Conservation (phyloP, 306 rosid genomes). For the Trifolium pratense region DNA sequence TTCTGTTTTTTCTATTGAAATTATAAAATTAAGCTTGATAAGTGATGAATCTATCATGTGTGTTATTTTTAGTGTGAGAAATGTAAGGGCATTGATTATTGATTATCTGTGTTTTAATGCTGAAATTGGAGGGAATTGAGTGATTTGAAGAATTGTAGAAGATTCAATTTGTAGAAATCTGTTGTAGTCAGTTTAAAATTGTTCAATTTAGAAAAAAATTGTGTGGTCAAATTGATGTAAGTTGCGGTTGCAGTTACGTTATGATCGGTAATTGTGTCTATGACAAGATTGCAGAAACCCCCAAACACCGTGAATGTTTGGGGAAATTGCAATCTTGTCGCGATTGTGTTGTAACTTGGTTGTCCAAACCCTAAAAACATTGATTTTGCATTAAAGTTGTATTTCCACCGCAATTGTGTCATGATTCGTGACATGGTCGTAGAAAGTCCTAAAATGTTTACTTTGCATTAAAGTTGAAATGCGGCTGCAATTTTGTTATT, state of each 20-base stretch:
- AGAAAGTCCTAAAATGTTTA: neutral
- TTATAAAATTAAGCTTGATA: neutral
- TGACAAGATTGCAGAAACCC: neutral
- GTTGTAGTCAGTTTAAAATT: neutral
- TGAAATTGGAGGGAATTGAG: neutral
- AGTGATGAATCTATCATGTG: neutral
- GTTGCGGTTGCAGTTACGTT: too few relatives aligned
- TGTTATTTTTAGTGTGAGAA: neutral
- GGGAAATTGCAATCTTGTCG: neutral
- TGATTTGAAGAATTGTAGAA: conserved; percentile 6
- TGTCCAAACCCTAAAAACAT: neutral
- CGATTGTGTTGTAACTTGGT: neutral
- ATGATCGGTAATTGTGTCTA: neutral
- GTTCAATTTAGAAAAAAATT: neutral
- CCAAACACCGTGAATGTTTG: neutral
- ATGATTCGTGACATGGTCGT: neutral
- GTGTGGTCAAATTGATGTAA: neutral
- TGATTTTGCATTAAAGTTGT: neutral
- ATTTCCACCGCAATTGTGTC: neutral
- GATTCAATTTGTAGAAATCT: neutral
- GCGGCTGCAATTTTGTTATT: neutral
- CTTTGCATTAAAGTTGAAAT: neutral
- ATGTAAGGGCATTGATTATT: neutral
- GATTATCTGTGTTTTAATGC: neutral
- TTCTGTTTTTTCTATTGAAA: neutral